These are phyloP conservation scores for Cynanchum wilfordii DNA, from an alignment of 257 asterid species.

Conservation along the genomic window DNA sequence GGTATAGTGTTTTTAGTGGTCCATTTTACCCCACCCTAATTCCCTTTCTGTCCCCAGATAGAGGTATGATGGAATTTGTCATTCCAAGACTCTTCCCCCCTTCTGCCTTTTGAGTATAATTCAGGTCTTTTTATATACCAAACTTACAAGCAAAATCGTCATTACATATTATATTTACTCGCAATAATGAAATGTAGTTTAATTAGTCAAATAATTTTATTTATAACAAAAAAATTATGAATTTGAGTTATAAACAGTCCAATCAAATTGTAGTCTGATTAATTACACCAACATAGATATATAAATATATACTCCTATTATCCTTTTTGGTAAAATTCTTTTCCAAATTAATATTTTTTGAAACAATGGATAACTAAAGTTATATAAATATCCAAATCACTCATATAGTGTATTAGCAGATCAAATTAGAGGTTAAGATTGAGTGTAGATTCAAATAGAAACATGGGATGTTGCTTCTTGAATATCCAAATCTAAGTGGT, in stretches of 20 bases:
- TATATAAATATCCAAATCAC: too few species aligned
- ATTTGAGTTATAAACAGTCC: too few species aligned
- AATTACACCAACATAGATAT: too few species aligned
- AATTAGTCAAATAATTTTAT: too few species aligned
- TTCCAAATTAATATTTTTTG: too few species aligned
- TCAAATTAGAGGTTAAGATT: not conserved
- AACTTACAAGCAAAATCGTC: not conserved
- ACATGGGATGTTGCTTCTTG: constrained; percentile 8
- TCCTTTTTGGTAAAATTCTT: too few species aligned
- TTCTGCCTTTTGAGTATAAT: constrained; percentile 32
- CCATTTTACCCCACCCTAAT: constrained; percentile 16
- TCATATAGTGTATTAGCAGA: too few species aligned
- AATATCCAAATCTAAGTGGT: constrained; percentile 9
- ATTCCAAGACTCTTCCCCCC: constrained; percentile 39
- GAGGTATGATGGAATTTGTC: constrained; percentile 34
- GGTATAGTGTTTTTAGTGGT: constrained; percentile 23
- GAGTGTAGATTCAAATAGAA: constrained; percentile 1
- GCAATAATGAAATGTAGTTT: too few species aligned
- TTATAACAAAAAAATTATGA: too few species aligned
- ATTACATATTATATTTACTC: not conserved
- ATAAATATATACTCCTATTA: too few species aligned
- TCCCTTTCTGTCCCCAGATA: constrained; percentile 30
- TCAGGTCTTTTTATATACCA: constrained; percentile 3
- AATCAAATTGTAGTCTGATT: too few species aligned
- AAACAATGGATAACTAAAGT: too few species aligned